Evolutionary conservation across 306 rosid species (phyloP).

Genomic region (Cajanus cajan): DNA sequence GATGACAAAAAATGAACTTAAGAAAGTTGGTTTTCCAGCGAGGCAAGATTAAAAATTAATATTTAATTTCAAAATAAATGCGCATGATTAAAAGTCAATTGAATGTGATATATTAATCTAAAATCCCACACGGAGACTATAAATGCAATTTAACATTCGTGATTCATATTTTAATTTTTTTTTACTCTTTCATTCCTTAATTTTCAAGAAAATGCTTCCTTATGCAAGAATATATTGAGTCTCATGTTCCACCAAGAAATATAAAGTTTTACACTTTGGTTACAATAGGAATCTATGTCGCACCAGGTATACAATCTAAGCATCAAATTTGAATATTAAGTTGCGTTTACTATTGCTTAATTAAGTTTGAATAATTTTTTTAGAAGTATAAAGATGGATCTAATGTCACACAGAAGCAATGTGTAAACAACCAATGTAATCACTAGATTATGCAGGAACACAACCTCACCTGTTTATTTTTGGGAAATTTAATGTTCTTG

Average conservation of each 20-base stretch:
- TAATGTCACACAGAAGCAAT: not conserved
- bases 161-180: not conserved
- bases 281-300: not conserved
- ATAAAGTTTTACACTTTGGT: not conserved
- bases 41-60: not conserved
- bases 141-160: not conserved
- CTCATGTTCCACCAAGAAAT: not conserved
- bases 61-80: not conserved
- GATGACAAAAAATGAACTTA: not conserved
- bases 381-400: not conserved
- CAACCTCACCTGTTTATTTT: constrained; percentile 56
- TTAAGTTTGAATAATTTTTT: not conserved
- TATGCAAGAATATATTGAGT: not conserved
- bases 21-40: not conserved
- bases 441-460: not conserved
- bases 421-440: not conserved
- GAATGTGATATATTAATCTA: not conserved
- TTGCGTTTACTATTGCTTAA: not conserved
- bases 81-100: not conserved
- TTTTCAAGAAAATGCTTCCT: not conserved
- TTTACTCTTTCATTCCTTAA: not conserved
- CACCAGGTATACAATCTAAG: not conserved
- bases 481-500: constrained; percentile 88
- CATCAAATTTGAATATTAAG: not conserved
- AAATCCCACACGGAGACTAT: not conserved